Evolutionary conservation across 305 asterid genomes (phyloP).

Genomic region (Solanum hybrid): DNA sequence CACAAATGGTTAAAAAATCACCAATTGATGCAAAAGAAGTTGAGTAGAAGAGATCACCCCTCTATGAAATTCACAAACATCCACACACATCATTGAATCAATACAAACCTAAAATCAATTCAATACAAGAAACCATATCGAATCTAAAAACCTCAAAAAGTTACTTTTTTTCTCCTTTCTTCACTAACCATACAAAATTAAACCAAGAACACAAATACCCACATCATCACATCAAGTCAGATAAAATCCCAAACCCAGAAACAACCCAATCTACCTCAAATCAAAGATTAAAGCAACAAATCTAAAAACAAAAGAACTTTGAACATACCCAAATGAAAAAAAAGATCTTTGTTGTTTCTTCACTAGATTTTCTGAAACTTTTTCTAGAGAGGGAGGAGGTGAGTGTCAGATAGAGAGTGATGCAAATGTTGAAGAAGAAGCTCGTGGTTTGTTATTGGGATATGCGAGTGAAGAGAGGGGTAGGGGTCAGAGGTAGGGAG

Average conservation of each 20-base stretch:
- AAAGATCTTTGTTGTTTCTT: not conserved
- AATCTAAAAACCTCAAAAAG: not conserved
- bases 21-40: not conserved
- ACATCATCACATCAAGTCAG: not conserved
- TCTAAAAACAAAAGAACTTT: not conserved
- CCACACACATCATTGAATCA: not conserved
- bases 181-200: not conserved
- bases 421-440: not conserved
- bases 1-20: not conserved
- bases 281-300: not conserved
- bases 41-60: not conserved
- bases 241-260: not conserved
- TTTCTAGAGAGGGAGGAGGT: slow-evolving; percentile 10
- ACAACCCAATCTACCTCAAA: not conserved
- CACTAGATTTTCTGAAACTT: slow-evolving; percentile 5
- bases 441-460: slow-evolving; percentile 6
- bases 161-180: not conserved
- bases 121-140: not conserved
- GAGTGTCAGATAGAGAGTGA: not conserved
- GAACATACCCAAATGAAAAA: slow-evolving; percentile 18
- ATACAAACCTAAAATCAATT: not conserved
- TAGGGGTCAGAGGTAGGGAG: not conserved
- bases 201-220: not conserved
- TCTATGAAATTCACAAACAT: not conserved
- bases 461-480: slow-evolving; percentile 1